These are phyloP conservation scores for Monosporascus sp. DNA, from an alignment of 2,329 filamentous ascomycete species.

Conservation along the genomic window DNA sequence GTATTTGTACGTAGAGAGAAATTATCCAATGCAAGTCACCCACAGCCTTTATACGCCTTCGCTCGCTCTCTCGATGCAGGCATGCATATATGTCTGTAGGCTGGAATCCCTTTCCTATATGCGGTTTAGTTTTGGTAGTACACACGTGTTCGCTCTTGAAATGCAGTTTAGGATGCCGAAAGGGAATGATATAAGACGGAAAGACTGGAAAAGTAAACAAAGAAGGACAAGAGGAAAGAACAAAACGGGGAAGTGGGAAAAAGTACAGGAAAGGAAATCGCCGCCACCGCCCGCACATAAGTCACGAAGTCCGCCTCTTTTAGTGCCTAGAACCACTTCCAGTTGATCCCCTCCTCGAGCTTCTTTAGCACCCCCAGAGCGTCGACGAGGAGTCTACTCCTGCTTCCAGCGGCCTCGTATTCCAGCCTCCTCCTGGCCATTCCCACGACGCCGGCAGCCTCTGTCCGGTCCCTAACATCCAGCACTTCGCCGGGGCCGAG, in stretches of 20 bases:
- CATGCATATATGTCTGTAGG: too few relatives aligned
- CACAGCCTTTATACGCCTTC: too few relatives aligned
- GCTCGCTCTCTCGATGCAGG: too few relatives aligned
- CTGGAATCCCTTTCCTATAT: too few relatives aligned
- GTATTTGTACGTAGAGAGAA: too few relatives aligned
- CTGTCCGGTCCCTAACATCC: constrained; percentile 33
- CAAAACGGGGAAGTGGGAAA: constrained; percentile 4
- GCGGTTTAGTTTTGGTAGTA: too few relatives aligned
- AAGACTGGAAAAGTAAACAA: constrained; percentile 7
- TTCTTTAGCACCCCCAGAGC: constrained; percentile 48
- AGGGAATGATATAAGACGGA: constrained; percentile 21
- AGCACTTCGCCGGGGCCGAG: constrained; percentile 35
- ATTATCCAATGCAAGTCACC: too few relatives aligned
- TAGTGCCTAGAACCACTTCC: constrained; percentile 35
- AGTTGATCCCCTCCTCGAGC: constrained; percentile 40
- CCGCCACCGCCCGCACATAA: too few relatives aligned
- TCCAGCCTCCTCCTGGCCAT: constrained; percentile 44
- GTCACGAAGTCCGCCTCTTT: too few relatives aligned
- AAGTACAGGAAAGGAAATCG: too few relatives aligned
- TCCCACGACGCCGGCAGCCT: constrained; percentile 41
- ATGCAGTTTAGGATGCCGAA: neutral
- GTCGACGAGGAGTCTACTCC: constrained; percentile 48
- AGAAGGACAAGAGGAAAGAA: constrained; percentile 8
- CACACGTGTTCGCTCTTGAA: too few relatives aligned
- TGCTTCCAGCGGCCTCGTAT: constrained; percentile 42